phyloP scores from a whole-genome alignment of 805 yeast genomes.

The Nakazawaea ishiwadae region DNA sequence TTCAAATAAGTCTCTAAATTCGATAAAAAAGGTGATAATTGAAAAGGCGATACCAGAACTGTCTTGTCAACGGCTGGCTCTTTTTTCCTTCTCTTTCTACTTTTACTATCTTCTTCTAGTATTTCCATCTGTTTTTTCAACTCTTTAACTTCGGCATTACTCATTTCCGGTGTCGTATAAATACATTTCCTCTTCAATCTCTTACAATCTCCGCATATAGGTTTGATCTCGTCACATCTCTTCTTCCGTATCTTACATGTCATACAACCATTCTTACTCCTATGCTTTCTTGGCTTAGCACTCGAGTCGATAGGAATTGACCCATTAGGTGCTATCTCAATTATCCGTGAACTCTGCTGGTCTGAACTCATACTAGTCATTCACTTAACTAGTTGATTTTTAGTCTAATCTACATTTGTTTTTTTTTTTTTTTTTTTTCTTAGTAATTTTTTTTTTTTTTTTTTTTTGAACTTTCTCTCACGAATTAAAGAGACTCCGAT shows the following conservation, averaged over 20 bases:
- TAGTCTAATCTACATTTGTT: too few relatives aligned
- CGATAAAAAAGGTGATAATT: constrained; percentile 19
- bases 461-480: too few relatives aligned
- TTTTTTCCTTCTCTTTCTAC: constrained; percentile 31
- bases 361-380: too few relatives aligned
- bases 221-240: constrained; percentile 47
- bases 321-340: too few relatives aligned
- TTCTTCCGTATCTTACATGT: constrained; percentile 66
- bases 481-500: too few relatives aligned
- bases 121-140: constrained; percentile 32
- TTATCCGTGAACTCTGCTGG: too few relatives aligned
- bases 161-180: constrained; percentile 43
- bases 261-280: constrained; percentile 59
- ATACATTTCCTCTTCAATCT: constrained; percentile 42
- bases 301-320: too few relatives aligned
- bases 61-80: constrained; percentile 3
- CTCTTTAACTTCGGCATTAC: constrained; percentile 29
- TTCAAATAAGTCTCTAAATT: constrained; percentile 7
- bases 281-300: constrained; percentile 20
- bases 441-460: too few relatives aligned
- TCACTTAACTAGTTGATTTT: too few relatives aligned
- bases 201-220: constrained; percentile 45
- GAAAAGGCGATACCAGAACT: constrained; percentile 15
- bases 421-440: too few relatives aligned
- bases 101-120: constrained; percentile 36